These are phyloP conservation scores for Daldinia sp. DNA, from an alignment of 2,329 filamentous ascomycete species.

Conservation along the genomic window DNA sequence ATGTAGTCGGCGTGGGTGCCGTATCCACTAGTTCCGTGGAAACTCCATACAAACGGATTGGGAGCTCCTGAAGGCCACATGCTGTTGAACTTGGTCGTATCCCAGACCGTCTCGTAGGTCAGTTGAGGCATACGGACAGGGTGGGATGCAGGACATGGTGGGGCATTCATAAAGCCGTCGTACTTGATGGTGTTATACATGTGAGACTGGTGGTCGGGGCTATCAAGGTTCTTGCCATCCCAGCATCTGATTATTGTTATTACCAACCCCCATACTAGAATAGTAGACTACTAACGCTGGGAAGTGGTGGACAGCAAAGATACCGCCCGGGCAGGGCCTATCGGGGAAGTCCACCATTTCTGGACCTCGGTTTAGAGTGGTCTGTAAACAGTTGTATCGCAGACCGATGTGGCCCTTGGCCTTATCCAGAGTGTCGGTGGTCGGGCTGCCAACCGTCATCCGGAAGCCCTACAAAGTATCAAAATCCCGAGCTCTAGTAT, in stretches of 20 bases:
- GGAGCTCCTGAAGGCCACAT: conserved; percentile 53
- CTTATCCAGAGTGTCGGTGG: conserved; percentile 44
- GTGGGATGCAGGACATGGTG: conserved; percentile 48
- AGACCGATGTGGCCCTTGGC: conserved; percentile 55
- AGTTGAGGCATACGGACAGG: conserved; percentile 52
- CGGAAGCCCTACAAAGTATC: conserved; percentile 55
- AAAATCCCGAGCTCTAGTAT: conserved; percentile 19
- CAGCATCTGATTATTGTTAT: conserved; percentile 37
- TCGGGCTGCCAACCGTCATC: conserved; percentile 58
- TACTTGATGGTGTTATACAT: conserved; percentile 47
- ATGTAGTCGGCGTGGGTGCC: conserved; percentile 48
- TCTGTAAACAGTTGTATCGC: conserved; percentile 57
- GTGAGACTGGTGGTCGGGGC: conserved; percentile 41
- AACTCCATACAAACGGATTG: conserved; percentile 52
- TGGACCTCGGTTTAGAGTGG: conserved; percentile 53
- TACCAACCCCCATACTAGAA: not conserved
- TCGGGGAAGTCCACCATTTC: conserved; percentile 57
- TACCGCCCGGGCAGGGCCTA: conserved; percentile 56
- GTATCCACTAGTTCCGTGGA: conserved; percentile 52
- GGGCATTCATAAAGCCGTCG: conserved; percentile 44
- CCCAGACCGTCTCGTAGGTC: conserved; percentile 61
- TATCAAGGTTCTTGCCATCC: conserved; percentile 45
- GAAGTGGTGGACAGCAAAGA: conserved; percentile 59
- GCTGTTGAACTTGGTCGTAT: conserved; percentile 57
- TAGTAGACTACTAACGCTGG: conserved; percentile 49